Evolutionary conservation across 371 early-diverging fungal species (phyloP).

Genomic region (Syncephalastrum monosporum): DNA sequence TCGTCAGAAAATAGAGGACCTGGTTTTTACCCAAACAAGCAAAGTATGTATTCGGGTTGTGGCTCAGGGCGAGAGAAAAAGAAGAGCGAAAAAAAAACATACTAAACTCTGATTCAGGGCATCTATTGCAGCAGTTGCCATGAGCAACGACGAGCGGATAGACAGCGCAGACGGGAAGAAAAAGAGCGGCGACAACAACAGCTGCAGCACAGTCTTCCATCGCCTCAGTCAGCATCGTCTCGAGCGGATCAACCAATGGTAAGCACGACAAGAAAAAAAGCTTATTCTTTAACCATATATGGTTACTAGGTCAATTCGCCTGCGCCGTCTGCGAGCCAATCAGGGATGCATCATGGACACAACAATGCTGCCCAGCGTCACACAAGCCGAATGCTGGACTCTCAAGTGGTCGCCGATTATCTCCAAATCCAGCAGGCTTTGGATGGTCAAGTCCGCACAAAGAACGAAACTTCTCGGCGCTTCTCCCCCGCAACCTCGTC

Average conservation of each 20-base stretch:
- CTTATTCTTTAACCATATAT: not conserved
- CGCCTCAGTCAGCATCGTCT: constrained; percentile 6
- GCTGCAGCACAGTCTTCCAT: not conserved
- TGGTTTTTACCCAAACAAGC: constrained; percentile 80
- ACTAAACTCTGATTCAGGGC: too few species aligned
- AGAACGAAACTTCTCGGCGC: constrained; percentile 3
- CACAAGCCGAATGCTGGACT: constrained; percentile 17
- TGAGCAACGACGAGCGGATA: constrained; percentile 37
- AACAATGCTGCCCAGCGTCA: constrained; percentile 1
- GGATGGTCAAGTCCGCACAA: constrained; percentile 12
- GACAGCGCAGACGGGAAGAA: constrained; percentile 36
- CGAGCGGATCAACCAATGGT: constrained; percentile 7
- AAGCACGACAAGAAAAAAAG: not conserved
- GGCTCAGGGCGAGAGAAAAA: too few species aligned
- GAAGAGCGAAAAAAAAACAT: too few species aligned
- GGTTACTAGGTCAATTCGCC: too few species aligned
- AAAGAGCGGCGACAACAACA: constrained; percentile 19
- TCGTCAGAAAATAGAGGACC: constrained; percentile 68
- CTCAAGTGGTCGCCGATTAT: constrained; percentile 19
- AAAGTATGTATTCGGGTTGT: constrained; percentile 36
- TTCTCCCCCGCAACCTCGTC: constrained; percentile 2
- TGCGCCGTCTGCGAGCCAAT: constrained; percentile 2
- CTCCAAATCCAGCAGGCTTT: constrained; percentile 15
- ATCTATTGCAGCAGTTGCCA: constrained; percentile 18
- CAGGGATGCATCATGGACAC: constrained; percentile 2